A percentile compares a stretch with the other conserved stretches of the same genome.
Evolutionary conservation across 192 early-diverging fungal species (phyloP).

Genomic region (Backusella liffmaniae): DNA sequence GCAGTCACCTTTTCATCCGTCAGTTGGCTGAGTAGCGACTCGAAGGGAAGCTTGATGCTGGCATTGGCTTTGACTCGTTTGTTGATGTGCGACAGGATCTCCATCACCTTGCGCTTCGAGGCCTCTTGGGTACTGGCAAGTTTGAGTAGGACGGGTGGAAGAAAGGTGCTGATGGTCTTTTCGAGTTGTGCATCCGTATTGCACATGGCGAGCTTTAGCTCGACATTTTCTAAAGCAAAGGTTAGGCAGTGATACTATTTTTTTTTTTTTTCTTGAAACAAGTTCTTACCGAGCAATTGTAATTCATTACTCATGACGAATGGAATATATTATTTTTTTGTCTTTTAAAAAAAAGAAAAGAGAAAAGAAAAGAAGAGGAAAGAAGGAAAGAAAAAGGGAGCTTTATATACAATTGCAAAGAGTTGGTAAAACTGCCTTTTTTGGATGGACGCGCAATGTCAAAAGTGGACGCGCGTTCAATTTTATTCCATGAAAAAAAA

Average conservation of each 20-base stretch:
- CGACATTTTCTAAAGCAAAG: constrained; percentile 63
- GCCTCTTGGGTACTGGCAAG: constrained; percentile 49
- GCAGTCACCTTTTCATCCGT: constrained; percentile 33
- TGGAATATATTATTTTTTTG: background rate
- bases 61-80: constrained; percentile 71
- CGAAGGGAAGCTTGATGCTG: constrained; percentile 59
- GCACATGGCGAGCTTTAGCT: constrained; percentile 71
- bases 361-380: background rate
- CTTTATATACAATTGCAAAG: background rate
- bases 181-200: constrained; percentile 66
- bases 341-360: background rate
- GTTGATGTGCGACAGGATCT: constrained; percentile 80
- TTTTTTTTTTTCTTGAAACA: background rate
- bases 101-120: constrained; percentile 60
- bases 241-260: no score
- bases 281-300: constrained; percentile 28
- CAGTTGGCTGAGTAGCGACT: constrained; percentile 63
- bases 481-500: background rate
- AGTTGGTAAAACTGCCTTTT: background rate
- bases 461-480: background rate
- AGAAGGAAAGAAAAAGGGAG: background rate
- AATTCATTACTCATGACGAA: constrained; percentile 25
- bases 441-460: background rate
- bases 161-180: constrained; percentile 57
- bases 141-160: constrained; percentile 70